These are phyloP conservation scores for Litchi chinensis DNA, from an alignment of 345 rosid species.

Conservation along the genomic window DNA sequence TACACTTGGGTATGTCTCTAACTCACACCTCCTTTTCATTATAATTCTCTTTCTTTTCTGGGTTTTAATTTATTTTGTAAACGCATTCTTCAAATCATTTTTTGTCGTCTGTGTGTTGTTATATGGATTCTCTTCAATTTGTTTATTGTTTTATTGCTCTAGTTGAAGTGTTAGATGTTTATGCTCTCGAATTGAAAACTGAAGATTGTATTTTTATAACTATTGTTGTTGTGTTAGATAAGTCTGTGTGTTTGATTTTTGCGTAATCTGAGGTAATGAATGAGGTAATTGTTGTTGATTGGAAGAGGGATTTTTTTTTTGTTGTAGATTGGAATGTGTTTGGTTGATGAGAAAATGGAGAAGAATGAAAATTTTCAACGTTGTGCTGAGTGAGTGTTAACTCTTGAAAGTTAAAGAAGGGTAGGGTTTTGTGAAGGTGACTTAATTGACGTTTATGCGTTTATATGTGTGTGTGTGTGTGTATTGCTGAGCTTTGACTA, in stretches of 20 bases:
- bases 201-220: neutral
- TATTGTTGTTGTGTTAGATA: neutral
- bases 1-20: too few relatives aligned
- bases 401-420: neutral
- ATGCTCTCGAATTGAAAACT: neutral
- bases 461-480: too few relatives aligned
- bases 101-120: neutral
- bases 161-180: neutral
- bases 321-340: neutral
- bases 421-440: neutral
- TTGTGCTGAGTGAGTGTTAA: neutral
- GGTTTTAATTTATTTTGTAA: too few relatives aligned
- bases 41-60: neutral
- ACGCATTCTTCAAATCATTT: too few relatives aligned
- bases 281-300: neutral
- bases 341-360: slow-evolving; percentile 2
- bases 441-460: neutral
- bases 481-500: too few relatives aligned
- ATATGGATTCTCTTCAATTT: neutral
- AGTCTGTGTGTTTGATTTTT: neutral
- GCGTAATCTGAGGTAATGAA: too few relatives aligned
- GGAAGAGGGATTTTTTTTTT: too few relatives aligned
- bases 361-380: neutral
- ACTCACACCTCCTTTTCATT: too few relatives aligned
- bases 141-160: neutral